These are phyloP conservation scores for Pseudogymnoascus verrucosus DNA, from an alignment of 2,329 filamentous ascomycete genomes.

Conservation along the genomic window DNA sequence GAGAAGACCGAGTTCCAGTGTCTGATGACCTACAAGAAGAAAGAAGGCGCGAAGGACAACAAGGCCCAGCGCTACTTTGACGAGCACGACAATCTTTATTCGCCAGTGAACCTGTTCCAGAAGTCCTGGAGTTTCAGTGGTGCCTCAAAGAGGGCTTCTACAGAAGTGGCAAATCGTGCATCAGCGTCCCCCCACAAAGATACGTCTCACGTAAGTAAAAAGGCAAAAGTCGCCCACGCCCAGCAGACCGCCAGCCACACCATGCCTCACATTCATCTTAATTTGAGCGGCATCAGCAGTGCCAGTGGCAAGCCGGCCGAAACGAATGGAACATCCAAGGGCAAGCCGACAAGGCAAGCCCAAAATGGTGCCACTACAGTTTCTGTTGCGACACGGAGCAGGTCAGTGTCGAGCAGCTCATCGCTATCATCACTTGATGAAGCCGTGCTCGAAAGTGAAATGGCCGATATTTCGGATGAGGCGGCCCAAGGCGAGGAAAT, in stretches of 20 bases:
- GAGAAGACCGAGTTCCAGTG: conserved; percentile 44
- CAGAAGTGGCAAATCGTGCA: background rate
- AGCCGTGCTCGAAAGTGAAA: conserved; percentile 13
- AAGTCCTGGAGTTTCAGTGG: background rate
- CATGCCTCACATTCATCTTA: background rate
- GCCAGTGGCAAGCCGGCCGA: conserved; percentile 10
- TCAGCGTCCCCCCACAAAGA: conserved; percentile 17
- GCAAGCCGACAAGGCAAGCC: background rate
- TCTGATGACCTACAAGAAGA: conserved; percentile 47
- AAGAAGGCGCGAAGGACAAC: conserved; percentile 42
- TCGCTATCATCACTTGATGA: conserved; percentile 31
- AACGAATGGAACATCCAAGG: conserved; percentile 15
- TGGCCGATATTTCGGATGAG: background rate
- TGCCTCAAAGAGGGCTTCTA: conserved; percentile 2
- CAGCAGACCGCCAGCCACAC: conserved; percentile 10
- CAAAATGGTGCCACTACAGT: background rate
- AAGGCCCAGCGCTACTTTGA: conserved; percentile 5
- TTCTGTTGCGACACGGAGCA: conserved; percentile 14
- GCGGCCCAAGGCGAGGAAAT: background rate
- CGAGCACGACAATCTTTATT: conserved; percentile 1
- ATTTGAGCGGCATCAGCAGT: background rate
- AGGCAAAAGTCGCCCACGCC: conserved; percentile 19
- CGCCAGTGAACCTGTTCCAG: background rate
- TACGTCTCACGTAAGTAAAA: conserved; percentile 21
- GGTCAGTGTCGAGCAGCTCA: conserved; percentile 29